Evolutionary conservation across 352 stramenopile species (phyloP).

Genomic region (Globisporangium cederbergense): DNA sequence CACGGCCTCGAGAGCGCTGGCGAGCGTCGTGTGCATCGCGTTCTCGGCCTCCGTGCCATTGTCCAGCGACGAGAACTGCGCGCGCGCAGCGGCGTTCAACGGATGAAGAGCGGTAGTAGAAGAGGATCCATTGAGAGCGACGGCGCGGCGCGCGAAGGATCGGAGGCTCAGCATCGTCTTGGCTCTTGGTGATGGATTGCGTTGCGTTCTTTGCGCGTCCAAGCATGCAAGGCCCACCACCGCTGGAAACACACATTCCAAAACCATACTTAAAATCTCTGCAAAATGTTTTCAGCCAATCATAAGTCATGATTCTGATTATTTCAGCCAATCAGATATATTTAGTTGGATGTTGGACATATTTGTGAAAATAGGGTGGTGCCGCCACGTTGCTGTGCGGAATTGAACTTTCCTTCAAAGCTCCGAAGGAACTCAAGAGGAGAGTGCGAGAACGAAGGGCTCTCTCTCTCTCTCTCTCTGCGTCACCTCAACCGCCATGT

Average conservation of each 20-base stretch:
- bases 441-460: background rate
- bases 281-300: no score
- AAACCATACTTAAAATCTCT: no score
- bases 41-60: conserved; percentile 49
- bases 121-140: background rate
- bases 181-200: conserved; percentile 1
- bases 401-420: background rate
- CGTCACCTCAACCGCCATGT: conserved; percentile 30
- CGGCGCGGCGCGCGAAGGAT: background rate
- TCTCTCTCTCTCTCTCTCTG: background rate
- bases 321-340: no score
- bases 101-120: background rate
- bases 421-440: background rate
- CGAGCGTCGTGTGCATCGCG: conserved; percentile 66
- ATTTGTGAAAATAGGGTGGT: background rate
- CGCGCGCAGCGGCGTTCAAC: background rate
- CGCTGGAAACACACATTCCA: no score
- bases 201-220: conserved; percentile 1
- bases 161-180: conserved; percentile 11
- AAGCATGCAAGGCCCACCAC: background rate
- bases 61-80: conserved; percentile 19
- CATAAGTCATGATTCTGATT: no score
- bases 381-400: background rate
- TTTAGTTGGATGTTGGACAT: background rate
- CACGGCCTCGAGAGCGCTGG: conserved; percentile 52